Conservation (phyloP, 768 basidiomycete genomes). For the Piloderma croceum region DNA sequence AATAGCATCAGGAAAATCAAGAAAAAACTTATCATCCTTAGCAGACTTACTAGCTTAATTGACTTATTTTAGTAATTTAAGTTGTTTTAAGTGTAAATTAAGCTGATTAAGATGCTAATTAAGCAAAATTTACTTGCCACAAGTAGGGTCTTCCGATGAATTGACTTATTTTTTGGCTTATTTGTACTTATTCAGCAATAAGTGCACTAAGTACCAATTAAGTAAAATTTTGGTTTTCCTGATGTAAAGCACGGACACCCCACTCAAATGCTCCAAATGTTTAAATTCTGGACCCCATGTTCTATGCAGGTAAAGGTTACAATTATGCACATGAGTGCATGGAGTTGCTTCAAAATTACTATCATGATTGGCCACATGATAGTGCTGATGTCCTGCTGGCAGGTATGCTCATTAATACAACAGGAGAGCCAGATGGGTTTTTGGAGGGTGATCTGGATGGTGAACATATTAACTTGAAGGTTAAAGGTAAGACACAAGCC, state of each 20-base stretch:
- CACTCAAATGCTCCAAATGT: conserved; percentile 9
- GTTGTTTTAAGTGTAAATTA: too few species aligned
- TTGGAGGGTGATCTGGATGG: conserved; percentile 21
- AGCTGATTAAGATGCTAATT: too few species aligned
- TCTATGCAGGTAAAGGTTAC: conserved; percentile 16
- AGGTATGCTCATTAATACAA: conserved; percentile 20
- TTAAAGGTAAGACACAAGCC: conserved; percentile 20
- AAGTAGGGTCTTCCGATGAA: too few species aligned
- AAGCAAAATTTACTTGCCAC: too few species aligned
- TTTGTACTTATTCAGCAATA: too few species aligned
- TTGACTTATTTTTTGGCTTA: too few species aligned
- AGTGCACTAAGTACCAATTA: too few species aligned
- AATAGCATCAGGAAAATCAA: too few species aligned
- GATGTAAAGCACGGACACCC: conserved; percentile 19
- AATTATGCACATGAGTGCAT: conserved; percentile 22
- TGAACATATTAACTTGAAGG: conserved; percentile 18
- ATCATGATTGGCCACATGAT: conserved; percentile 18
- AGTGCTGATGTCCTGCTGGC: conserved; percentile 11
- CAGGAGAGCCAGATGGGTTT: conserved; percentile 9
- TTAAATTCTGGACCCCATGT: conserved; percentile 21
- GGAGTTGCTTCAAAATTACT: conserved; percentile 20
- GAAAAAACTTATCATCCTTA: too few species aligned
- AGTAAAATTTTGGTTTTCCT: too few species aligned
- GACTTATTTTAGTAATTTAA: too few species aligned
- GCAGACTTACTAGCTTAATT: too few species aligned